Base-by-base conservation (phyloP, 805 yeast species). In the Grigorovia transvaalensis region DNA sequence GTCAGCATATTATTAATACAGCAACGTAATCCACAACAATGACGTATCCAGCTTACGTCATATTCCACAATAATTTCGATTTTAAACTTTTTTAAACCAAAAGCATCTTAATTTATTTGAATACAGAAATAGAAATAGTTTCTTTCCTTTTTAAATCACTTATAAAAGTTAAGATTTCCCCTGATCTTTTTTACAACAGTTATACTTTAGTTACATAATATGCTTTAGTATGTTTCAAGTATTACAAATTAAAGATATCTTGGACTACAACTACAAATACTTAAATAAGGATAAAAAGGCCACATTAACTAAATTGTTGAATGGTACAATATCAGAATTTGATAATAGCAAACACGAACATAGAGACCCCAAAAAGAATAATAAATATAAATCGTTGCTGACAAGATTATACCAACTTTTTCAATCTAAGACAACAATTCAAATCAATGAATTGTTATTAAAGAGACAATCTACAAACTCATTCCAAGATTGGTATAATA, bases 401-500 rank as follows among this genome's bases (percentile, higher is more conserved):
- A 38, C n/a, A 12, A 38, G 15, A 13, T 3, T 38, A 3, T 38
- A 38, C 15, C 42, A 38, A 4, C 15, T 38, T n/a, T 38, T 38
- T 13, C 42, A 38, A 38, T 38, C 42, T 12, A 38, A 38, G 8
- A 38, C n/a, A 9, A 38, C 42, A 15, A 38, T 38, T 13, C 18
- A 38, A 38, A 38, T 38, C 17, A 38, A 38, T 43, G 66, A 64
- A 44, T 19, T 54, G 5, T 56, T 72, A 20, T 52, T 67, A 6
- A 71, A 73, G 15, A 76, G 72, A 54, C 78, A 75, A 63, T 72
- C 68, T 49, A 78, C 81, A 0, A 69, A 71, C 9, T 72, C 78
- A 1, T 81, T 77, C 57, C 63, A 69, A 7, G 79, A 78, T 47
- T 90, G 97, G 97, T 71, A 76, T 38, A 78, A 74, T 1, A 73